Conservation (phyloP, 1,139 yeast species). For the Meyerozyma sp. region DNA sequence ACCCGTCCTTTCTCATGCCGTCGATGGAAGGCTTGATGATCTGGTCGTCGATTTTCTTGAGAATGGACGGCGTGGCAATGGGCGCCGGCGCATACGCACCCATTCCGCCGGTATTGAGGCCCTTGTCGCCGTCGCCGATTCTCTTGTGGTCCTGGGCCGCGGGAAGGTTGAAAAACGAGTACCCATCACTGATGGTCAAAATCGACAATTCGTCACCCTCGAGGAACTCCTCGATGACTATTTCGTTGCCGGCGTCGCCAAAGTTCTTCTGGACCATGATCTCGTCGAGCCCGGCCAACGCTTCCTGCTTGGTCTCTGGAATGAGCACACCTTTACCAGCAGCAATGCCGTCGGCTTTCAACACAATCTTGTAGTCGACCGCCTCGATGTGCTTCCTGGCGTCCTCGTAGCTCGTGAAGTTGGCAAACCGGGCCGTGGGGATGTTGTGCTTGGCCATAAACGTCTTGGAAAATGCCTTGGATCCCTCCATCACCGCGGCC, state of each 20-base stretch:
- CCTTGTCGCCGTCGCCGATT: slow-evolving; percentile 87
- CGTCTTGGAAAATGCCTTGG: slow-evolving; percentile 89
- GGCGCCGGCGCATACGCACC: slow-evolving; percentile 99
- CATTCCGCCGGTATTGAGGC: slow-evolving; percentile 99
- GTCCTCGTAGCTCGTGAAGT: slow-evolving; percentile 68
- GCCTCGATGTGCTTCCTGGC: slow-evolving; percentile 68
- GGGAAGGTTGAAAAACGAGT: slow-evolving; percentile 84
- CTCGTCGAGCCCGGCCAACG: slow-evolving; percentile 74
- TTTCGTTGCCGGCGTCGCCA: slow-evolving; percentile 93
- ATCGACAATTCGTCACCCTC: slow-evolving; percentile 97
- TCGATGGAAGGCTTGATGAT: slow-evolving; percentile 88
- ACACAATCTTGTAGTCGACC: slow-evolving; percentile 74
- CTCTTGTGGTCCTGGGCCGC: slow-evolving; percentile 99
- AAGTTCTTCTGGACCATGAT: slow-evolving; percentile 88
- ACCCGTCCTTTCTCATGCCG: slow-evolving; percentile 95
- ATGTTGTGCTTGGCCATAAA: slow-evolving; percentile 89
- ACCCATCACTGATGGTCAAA: slow-evolving; percentile 90
- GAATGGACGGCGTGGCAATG: slow-evolving; percentile 65
- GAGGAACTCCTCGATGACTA: slow-evolving; percentile 91
- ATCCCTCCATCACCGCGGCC: slow-evolving; percentile 96
- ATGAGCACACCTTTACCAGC: slow-evolving; percentile 98
- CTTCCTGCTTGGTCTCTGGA: slow-evolving; percentile 82
- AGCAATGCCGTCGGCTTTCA: slow-evolving; percentile 97
- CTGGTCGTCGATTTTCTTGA: slow-evolving; percentile 62
- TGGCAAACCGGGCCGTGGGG: slow-evolving; percentile 88